Base-by-base conservation (phyloP, 2,329 filamentous ascomycete species). In the Didymella pomorum region DNA sequence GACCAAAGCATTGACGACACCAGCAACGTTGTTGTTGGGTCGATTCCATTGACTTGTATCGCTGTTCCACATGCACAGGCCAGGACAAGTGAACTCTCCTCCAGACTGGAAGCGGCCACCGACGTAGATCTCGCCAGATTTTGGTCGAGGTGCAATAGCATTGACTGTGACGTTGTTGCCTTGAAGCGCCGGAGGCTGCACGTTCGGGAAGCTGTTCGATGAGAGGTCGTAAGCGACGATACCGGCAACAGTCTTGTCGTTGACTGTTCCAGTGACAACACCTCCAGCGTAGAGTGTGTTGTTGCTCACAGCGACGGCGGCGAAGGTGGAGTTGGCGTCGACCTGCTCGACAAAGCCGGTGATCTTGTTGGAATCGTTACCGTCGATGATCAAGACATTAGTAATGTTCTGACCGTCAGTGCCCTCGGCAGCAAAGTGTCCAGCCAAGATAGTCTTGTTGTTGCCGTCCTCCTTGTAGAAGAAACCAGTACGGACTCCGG, bases 371-470 rank as follows among this genome's bases (percentile, higher is more conserved):
- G 82, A 82, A 60, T 91, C 82, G n/a, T 87, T 85, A 42, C 89
- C 89, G 74, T 97, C 91, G 61, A 98, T 86, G 63, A 99, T 86
- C 35, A 90, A 82, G 16, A 99, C 80, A 69, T 97, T 98, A 65
- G 92, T 83, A 60, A 97, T 83, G 5, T 83, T 82, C 3, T 89
- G 87, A 21, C 88, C 91, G 65, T 93, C 86, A 8, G 84, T 84
- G 14, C 85, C 86, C 28, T 82, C 86, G 1, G 91, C 88, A 8
- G 86, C 85, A 74, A 99, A 99, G 69, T 93, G 92, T 1, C 95
- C 95, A 47, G 89, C 95, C 26, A 98, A 82, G 37, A 98, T 86
- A 0, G 95, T 98, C 56, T 96, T 83, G 76, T 97, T 97, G 63
- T 86, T 84, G 58, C 81, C 82, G 62, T 87, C 86, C 16, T 84